These are phyloP conservation scores for Wickerhamiella qilinensis DNA, from an alignment of 805 yeast species.

Conservation along the genomic window DNA sequence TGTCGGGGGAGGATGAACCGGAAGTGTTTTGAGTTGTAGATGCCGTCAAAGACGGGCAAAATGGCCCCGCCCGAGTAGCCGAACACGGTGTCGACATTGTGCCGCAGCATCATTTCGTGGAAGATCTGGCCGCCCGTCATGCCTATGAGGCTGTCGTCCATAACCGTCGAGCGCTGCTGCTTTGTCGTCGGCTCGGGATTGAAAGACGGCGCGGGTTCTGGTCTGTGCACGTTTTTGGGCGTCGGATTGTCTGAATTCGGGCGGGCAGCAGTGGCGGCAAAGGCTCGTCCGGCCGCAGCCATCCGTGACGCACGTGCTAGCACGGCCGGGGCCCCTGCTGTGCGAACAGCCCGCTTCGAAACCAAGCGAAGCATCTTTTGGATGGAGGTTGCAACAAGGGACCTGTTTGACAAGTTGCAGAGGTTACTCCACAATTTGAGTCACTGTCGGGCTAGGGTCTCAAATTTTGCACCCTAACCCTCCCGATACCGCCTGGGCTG, in stretches of 20 bases:
- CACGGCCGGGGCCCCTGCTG: too few relatives aligned
- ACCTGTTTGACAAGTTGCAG: too few relatives aligned
- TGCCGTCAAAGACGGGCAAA: constrained; percentile 94
- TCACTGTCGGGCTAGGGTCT: neutral
- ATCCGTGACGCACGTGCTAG: neutral
- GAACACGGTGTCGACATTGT: constrained; percentile 86
- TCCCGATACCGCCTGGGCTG: neutral
- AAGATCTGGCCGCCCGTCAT: constrained; percentile 97
- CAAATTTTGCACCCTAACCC: neutral
- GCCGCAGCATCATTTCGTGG: constrained; percentile 97
- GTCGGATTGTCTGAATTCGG: constrained; percentile 1
- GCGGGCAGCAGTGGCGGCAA: neutral
- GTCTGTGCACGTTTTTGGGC: constrained; percentile 12
- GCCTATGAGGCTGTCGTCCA: constrained; percentile 71
- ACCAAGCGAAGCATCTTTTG: neutral
- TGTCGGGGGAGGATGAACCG: constrained; percentile 87
- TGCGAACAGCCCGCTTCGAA: neutral
- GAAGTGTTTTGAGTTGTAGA: constrained; percentile 77
- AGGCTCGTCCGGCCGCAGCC: neutral
- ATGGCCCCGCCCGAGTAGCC: constrained; percentile 99
- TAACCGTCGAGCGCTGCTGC: constrained; percentile 10
- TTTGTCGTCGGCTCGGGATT: constrained; percentile 13
- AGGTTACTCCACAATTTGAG: too few relatives aligned
- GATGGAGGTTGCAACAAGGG: too few relatives aligned
- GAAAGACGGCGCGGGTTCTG: constrained; percentile 24